Conservation (phyloP, 805 yeast genomes). For the Ogataea salicorniae region DNA sequence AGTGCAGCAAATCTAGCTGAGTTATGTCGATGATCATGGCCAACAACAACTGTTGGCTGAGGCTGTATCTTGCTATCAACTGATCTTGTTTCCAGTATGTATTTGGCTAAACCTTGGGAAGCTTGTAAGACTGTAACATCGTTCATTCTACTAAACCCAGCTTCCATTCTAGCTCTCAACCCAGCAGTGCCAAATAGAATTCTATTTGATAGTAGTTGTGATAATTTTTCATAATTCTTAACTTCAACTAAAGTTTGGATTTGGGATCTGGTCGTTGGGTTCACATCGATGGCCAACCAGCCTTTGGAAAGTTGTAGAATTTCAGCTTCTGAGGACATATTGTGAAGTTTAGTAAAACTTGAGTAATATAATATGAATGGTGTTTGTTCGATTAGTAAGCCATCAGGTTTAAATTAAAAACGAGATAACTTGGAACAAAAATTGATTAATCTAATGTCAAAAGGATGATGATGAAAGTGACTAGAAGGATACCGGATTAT, state of each 20-base stretch:
- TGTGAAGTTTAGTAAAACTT: too few species aligned
- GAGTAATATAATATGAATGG: too few species aligned
- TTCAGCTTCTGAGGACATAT: neutral
- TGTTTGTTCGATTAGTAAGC: too few species aligned
- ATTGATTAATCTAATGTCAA: too few species aligned
- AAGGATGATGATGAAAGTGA: too few species aligned
- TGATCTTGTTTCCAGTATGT: conserved; percentile 32
- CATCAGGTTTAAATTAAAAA: too few species aligned
- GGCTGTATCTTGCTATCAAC: conserved; percentile 23
- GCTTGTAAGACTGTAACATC: conserved; percentile 86
- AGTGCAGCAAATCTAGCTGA: conserved; percentile 76
- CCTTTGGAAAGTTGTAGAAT: conserved; percentile 24
- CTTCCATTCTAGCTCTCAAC: conserved; percentile 78
- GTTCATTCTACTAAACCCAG: conserved; percentile 88
- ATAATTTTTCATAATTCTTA: conserved; percentile 40
- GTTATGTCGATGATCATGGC: conserved; percentile 87
- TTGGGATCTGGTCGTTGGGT: conserved; percentile 45
- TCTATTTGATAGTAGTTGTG: conserved; percentile 47
- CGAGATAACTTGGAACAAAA: too few species aligned
- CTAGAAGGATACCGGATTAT: too few species aligned
- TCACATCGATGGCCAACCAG: conserved; percentile 37
- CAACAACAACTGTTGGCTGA: conserved; percentile 55
- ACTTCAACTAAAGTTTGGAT: conserved; percentile 39
- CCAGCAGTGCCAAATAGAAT: conserved; percentile 94
- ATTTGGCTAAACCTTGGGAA: conserved; percentile 70